These are phyloP conservation scores for Gossypium stocksii DNA, from an alignment of 345 rosid species.

Conservation along the genomic window DNA sequence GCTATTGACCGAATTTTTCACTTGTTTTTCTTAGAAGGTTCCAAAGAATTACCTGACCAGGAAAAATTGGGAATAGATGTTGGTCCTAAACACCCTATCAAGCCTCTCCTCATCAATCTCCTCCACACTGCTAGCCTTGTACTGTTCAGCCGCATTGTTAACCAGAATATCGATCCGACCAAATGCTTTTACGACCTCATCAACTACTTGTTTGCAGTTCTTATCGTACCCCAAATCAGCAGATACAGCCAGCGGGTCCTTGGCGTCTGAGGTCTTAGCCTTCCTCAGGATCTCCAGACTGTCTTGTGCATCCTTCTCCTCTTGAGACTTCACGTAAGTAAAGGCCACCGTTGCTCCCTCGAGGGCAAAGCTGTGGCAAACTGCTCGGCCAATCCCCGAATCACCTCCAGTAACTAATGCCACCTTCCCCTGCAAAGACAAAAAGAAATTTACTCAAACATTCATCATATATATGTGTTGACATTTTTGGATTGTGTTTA, in stretches of 20 bases:
- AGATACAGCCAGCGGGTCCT: background rate
- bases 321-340: background rate
- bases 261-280: background rate
- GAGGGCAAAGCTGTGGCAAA: background rate
- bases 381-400: background rate
- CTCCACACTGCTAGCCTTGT: background rate
- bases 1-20: background rate
- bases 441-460: background rate
- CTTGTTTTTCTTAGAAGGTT: no score
- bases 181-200: background rate
- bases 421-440: background rate
- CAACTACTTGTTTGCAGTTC: background rate
- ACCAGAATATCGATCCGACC: background rate
- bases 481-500: background rate
- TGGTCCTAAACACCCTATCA: background rate
- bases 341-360: background rate
- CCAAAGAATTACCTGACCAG: background rate
- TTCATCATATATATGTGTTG: background rate
- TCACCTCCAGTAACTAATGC: background rate
- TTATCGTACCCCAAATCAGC: background rate
- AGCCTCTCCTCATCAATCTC: background rate
- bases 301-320: background rate
- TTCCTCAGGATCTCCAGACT: background rate
- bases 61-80: background rate
- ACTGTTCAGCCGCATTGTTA: background rate